Conservation (phyloP, 495 filamentous ascomycete genomes). For the Pyronema omphalodes region DNA sequence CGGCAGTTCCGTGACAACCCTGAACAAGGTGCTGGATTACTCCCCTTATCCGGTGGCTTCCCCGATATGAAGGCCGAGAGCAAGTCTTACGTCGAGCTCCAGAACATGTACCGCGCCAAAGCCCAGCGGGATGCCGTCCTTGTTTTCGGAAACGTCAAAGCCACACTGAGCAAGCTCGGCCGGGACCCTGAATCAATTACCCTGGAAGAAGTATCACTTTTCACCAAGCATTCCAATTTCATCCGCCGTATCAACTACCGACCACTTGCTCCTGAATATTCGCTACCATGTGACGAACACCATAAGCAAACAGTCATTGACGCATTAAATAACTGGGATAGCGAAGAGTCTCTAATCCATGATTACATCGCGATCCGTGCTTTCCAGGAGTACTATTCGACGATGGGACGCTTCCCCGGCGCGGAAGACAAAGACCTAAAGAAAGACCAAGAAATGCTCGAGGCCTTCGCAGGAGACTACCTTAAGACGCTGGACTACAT, state of each 20-base stretch:
- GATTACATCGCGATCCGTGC: conserved; percentile 46
- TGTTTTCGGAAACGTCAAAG: conserved; percentile 50
- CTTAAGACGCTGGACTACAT: conserved; percentile 14
- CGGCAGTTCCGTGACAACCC: conserved; percentile 53
- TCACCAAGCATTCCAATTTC: conserved; percentile 89
- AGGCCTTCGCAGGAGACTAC: conserved; percentile 9
- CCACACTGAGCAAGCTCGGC: conserved; percentile 36
- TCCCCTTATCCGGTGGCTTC: conserved; percentile 72
- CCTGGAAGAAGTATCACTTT: conserved; percentile 67
- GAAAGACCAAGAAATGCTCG: conserved; percentile 10
- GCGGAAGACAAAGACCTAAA: conserved; percentile 8
- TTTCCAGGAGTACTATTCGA: conserved; percentile 24
- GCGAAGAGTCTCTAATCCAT: conserved; percentile 35
- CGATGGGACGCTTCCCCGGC: conserved; percentile 12
- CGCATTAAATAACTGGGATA: conserved; percentile 16
- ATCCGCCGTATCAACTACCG: conserved; percentile 67
- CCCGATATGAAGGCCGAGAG: conserved; percentile 98
- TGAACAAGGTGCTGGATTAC: conserved; percentile 28
- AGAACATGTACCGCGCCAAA: conserved; percentile 86
- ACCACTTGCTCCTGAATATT: conserved; percentile 29
- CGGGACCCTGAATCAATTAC: conserved; percentile 32
- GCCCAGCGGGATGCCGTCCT: conserved; percentile 63
- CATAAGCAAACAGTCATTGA: conserved; percentile 9
- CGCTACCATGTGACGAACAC: conserved; percentile 5
- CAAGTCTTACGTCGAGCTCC: conserved; percentile 73